phyloP scores from a whole-genome alignment of 2,329 filamentous ascomycete species.

The Diaporthe ilicicola region DNA sequence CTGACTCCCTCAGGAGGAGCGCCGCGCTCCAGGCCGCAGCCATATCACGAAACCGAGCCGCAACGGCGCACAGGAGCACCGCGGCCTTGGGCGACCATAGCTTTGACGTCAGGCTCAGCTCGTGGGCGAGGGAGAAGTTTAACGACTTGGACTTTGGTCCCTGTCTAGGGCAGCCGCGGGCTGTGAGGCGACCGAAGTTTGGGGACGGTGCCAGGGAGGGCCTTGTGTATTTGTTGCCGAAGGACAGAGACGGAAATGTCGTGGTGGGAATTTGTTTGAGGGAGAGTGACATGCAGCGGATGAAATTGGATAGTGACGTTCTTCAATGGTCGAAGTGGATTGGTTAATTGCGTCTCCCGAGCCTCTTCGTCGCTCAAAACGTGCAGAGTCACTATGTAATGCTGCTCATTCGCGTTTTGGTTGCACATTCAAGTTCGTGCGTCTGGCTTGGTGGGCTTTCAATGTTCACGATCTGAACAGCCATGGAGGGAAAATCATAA shows the following conservation, averaged over 20 bases:
- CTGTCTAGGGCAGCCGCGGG: conserved; percentile 54
- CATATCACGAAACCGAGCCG: conserved; percentile 37
- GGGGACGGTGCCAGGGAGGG: conserved; percentile 49
- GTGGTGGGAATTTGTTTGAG: conserved; percentile 53
- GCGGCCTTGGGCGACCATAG: conserved; percentile 47
- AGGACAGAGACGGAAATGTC: conserved; percentile 51
- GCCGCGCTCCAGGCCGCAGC: conserved; percentile 53
- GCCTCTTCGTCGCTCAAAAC: too few relatives aligned
- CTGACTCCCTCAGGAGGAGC: conserved; percentile 1
- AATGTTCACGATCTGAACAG: too few relatives aligned
- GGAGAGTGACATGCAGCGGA: conserved; percentile 55
- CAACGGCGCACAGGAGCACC: conserved; percentile 46
- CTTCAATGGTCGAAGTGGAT: conserved; percentile 47
- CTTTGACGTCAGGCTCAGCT: conserved; percentile 60
- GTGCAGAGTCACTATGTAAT: too few relatives aligned
- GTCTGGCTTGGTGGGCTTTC: too few relatives aligned
- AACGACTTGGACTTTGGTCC: conserved; percentile 57
- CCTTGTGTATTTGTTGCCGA: conserved; percentile 60
- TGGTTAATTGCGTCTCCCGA: conserved; percentile 37
- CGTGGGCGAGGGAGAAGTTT: conserved; percentile 58
- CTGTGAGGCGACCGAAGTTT: conserved; percentile 58
- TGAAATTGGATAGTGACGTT: conserved; percentile 54
- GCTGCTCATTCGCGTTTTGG: too few relatives aligned
- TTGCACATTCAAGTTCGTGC: too few relatives aligned
- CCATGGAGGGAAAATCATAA: too few relatives aligned